phyloP scores from a whole-genome alignment of 352 stramenopile genomes.

The Globisporangium iwayamae region DNA sequence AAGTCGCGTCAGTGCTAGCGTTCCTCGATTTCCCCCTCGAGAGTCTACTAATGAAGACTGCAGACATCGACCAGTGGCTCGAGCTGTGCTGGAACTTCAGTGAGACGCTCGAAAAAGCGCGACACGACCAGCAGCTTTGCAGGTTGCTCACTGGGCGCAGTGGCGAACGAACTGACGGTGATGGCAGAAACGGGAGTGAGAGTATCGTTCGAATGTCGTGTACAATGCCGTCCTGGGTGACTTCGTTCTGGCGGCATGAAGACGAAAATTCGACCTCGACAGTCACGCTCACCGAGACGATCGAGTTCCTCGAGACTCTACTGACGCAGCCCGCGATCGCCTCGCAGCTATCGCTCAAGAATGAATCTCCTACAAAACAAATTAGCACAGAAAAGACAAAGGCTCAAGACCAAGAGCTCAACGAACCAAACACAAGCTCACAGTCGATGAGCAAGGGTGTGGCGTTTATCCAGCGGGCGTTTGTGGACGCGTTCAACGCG shows the following conservation, averaged over 20 bases:
- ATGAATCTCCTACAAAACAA: too few species aligned
- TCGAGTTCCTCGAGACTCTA: background rate
- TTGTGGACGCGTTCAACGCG: background rate
- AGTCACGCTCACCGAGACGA: background rate
- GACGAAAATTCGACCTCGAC: background rate
- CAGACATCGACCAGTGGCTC: constrained; percentile 13
- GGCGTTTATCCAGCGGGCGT: background rate
- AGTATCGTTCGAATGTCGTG: background rate
- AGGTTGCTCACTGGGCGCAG: constrained; percentile 1
- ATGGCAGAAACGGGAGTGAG: background rate
- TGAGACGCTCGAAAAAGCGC: constrained; percentile 5
- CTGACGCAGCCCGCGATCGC: background rate
- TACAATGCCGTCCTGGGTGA: background rate
- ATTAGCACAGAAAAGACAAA: background rate
- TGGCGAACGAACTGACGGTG: background rate
- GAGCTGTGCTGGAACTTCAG: constrained; percentile 10
- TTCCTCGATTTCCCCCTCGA: constrained; percentile 13
- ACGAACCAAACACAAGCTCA: background rate
- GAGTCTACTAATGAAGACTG: background rate
- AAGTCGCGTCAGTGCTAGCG: background rate
- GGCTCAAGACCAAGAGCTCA: background rate
- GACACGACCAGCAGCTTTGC: constrained; percentile 2
- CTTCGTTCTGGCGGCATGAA: background rate
- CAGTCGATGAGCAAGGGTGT: background rate
- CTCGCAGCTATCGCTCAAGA: too few species aligned